Evolutionary conservation across 2,329 filamentous ascomycete species (phyloP).

Genomic region (Plectosphaerella sp.): DNA sequence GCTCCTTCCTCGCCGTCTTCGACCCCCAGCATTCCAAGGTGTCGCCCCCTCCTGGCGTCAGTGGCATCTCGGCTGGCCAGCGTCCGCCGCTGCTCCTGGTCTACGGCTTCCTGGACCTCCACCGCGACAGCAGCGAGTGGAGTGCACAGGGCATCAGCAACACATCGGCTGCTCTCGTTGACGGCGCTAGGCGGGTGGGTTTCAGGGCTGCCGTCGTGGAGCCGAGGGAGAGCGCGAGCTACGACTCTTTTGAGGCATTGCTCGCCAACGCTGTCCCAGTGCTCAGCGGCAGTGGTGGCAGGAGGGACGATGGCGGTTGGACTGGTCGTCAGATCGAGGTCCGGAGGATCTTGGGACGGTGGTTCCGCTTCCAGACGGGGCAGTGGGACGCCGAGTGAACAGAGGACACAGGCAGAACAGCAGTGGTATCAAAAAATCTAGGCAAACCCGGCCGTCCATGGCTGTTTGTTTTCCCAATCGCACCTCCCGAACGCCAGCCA

Average conservation of each 20-base stretch:
- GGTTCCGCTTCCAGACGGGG: constrained; percentile 54
- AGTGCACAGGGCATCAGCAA: constrained; percentile 67
- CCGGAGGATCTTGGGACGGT: constrained; percentile 54
- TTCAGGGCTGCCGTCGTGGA: constrained; percentile 46
- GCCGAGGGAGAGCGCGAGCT: constrained; percentile 24
- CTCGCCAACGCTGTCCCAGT: constrained; percentile 54
- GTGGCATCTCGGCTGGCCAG: not conserved
- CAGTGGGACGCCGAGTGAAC: constrained; percentile 22
- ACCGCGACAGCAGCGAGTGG: constrained; percentile 67
- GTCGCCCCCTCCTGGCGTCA: constrained; percentile 26
- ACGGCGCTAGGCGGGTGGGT: constrained; percentile 45
- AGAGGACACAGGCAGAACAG: not conserved
- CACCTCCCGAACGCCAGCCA: constrained; percentile 26
- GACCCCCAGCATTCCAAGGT: constrained; percentile 29
- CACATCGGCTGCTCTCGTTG: constrained; percentile 59
- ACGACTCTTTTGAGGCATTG: constrained; percentile 29
- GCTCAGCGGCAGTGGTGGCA: constrained; percentile 49
- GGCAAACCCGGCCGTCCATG: not conserved
- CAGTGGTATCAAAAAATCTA: not conserved
- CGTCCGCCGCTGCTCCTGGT: constrained; percentile 47
- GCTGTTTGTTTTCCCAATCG: not conserved
- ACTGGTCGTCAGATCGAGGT: constrained; percentile 55
- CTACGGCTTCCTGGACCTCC: constrained; percentile 62
- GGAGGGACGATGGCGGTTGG: constrained; percentile 48
- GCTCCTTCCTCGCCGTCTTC: constrained; percentile 66